These are phyloP conservation scores for Leucocoprinus sp. DNA, from an alignment of 768 basidiomycete genomes.

Conservation along the genomic window DNA sequence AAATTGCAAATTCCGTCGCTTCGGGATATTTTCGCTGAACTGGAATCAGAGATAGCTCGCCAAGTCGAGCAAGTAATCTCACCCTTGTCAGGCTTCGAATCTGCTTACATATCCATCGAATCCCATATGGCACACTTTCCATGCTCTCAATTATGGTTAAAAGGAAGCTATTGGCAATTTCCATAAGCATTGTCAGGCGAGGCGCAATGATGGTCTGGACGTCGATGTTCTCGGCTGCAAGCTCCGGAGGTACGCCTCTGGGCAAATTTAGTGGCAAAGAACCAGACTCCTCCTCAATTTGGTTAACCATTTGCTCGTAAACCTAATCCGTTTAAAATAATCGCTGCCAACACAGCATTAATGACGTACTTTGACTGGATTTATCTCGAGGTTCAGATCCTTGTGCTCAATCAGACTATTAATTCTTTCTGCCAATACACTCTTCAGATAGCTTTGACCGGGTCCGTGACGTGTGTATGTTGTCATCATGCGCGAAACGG, in stretches of 20 bases:
- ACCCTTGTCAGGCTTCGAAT: slow-evolving; percentile 95
- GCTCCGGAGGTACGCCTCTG: slow-evolving; percentile 87
- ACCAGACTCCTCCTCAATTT: slow-evolving; percentile 97
- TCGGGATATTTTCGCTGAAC: slow-evolving; percentile 95
- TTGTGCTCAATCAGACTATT: slow-evolving; percentile 99
- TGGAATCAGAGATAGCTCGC: neutral
- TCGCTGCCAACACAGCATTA: neutral
- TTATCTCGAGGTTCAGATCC: slow-evolving; percentile 98
- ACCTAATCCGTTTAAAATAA: slow-evolving; percentile 44
- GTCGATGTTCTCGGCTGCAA: slow-evolving; percentile 89
- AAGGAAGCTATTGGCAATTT: slow-evolving; percentile 97
- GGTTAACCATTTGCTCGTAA: slow-evolving; percentile 99
- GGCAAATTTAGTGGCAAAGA: slow-evolving; percentile 85
- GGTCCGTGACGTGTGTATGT: slow-evolving; percentile 98
- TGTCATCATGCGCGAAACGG: slow-evolving; percentile 99
- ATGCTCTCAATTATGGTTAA: slow-evolving; percentile 97
- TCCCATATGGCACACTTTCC: slow-evolving; percentile 98
- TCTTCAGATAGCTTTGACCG: slow-evolving; percentile 97
- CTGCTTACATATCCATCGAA: slow-evolving; percentile 99
- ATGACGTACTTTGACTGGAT: slow-evolving; percentile 80
- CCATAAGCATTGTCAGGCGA: slow-evolving; percentile 97
- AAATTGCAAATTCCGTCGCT: slow-evolving; percentile 96
- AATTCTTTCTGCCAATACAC: slow-evolving; percentile 94
- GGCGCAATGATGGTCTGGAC: slow-evolving; percentile 98
- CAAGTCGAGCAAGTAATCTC: slow-evolving; percentile 3